Evolutionary conservation across 2,329 filamentous ascomycete genomes (phyloP).

Genomic region (Ceratocystis cacaofunesta): DNA sequence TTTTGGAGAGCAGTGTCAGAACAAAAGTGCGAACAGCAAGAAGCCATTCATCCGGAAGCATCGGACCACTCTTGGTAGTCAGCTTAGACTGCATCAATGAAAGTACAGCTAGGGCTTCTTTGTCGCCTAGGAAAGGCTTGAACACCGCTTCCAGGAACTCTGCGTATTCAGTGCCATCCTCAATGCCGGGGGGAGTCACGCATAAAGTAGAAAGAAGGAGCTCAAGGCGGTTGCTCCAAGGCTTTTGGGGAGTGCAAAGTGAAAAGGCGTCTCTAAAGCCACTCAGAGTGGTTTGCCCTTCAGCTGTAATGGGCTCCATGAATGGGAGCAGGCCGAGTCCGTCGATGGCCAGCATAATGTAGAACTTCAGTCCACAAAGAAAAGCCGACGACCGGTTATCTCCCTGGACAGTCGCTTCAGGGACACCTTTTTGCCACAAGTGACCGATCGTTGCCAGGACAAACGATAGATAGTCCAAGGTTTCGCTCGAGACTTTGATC

Average conservation of each 20-base stretch:
- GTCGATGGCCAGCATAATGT: slow-evolving; percentile 34
- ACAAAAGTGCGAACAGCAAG: slow-evolving; percentile 3
- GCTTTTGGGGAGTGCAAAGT: not conserved
- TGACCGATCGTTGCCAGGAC: slow-evolving; percentile 10
- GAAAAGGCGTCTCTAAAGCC: slow-evolving; percentile 38
- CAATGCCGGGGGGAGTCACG: slow-evolving; percentile 32
- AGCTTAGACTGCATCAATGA: slow-evolving; percentile 7
- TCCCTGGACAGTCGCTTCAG: slow-evolving; percentile 25
- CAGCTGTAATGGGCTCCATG: slow-evolving; percentile 42
- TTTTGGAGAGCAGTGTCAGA: not conserved
- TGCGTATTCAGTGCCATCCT: slow-evolving; percentile 33
- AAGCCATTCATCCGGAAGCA: slow-evolving; percentile 5
- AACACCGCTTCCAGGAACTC: slow-evolving; percentile 38
- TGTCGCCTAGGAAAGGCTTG: slow-evolving; percentile 42
- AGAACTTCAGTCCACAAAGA: slow-evolving; percentile 38
- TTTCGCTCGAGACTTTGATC: slow-evolving; percentile 74
- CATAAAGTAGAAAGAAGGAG: slow-evolving; percentile 33
- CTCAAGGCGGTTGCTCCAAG: not conserved
- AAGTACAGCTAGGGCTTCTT: slow-evolving; percentile 22
- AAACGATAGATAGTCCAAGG: slow-evolving; percentile 52
- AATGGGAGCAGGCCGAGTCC: slow-evolving; percentile 46
- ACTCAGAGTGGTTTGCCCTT: slow-evolving; percentile 32
- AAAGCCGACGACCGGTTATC: slow-evolving; percentile 27
- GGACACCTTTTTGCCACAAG: slow-evolving; percentile 31
- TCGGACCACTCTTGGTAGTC: not conserved